These are phyloP conservation scores for Senna tora DNA, from an alignment of 306 rosid species.

Conservation along the genomic window DNA sequence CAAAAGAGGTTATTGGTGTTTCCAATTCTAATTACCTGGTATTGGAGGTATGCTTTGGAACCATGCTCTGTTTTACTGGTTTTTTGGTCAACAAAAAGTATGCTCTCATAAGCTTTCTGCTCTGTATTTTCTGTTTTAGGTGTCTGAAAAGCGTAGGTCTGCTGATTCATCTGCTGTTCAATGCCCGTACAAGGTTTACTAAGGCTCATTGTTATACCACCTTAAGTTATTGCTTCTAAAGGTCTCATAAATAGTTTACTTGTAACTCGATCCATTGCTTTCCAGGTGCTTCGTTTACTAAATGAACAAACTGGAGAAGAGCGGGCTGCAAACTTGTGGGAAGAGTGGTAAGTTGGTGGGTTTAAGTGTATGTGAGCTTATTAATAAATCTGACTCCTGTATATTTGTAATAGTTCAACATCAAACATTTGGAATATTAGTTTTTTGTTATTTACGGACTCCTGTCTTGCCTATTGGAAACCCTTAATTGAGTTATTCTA, in stretches of 20 bases:
- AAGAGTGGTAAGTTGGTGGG: constrained; percentile 69
- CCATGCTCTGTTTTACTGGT: constrained; percentile 23
- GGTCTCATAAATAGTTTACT: constrained; percentile 34
- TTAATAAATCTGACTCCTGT: not conserved
- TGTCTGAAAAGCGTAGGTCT: constrained; percentile 58
- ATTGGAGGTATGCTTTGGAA: constrained; percentile 71
- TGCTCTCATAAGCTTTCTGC: constrained; percentile 30
- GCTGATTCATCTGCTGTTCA: constrained; percentile 55
- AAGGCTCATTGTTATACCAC: constrained; percentile 27
- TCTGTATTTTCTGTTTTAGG: constrained; percentile 51
- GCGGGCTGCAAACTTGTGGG: constrained; percentile 61
- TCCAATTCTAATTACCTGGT: constrained; percentile 65
- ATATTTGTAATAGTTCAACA: constrained; percentile 15
- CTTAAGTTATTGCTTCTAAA: constrained; percentile 10
- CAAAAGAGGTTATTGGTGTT: constrained; percentile 27
- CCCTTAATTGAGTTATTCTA: constrained; percentile 11
- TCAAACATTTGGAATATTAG: not conserved
- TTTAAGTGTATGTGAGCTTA: constrained; percentile 27
- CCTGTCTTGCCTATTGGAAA: constrained; percentile 11
- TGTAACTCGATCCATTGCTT: constrained; percentile 42
- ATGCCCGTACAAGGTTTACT: constrained; percentile 70
- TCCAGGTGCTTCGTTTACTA: constrained; percentile 86
- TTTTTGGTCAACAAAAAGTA: constrained; percentile 7
- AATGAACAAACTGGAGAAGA: constrained; percentile 83
- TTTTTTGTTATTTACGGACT: constrained; percentile 1